Evolutionary conservation across 2,329 filamentous ascomycete genomes (phyloP).

Genomic region (Botryosphaeria dothidea): DNA sequence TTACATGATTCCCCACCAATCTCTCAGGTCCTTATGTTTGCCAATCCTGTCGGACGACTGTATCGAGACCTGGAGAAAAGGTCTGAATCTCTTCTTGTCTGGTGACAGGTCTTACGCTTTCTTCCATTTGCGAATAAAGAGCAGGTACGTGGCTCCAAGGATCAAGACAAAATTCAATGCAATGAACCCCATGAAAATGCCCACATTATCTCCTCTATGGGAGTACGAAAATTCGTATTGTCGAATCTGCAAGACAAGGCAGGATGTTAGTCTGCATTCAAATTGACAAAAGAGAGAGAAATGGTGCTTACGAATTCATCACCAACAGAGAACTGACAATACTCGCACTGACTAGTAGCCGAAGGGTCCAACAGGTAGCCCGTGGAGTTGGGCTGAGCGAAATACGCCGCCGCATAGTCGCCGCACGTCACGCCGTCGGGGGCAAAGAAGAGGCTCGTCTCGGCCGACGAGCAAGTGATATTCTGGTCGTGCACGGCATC

Average conservation of each 20-base stretch:
- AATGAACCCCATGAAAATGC: not conserved
- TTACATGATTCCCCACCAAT: too few species aligned
- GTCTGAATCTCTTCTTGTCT: too few species aligned
- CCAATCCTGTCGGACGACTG: too few species aligned
- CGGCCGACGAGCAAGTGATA: slow-evolving; percentile 66
- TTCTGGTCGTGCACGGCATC: slow-evolving; percentile 65
- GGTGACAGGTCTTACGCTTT: too few species aligned
- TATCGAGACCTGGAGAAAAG: too few species aligned
- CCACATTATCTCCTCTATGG: not conserved
- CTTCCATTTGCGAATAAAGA: not conserved
- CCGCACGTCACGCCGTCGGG: slow-evolving; percentile 58
- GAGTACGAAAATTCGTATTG: not conserved
- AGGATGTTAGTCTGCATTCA: not conserved
- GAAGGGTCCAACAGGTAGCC: slow-evolving; percentile 39
- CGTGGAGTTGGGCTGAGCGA: slow-evolving; percentile 23
- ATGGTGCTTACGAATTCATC: not conserved
- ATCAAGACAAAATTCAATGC: not conserved
- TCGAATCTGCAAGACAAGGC: not conserved
- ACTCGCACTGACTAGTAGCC: slow-evolving; percentile 39
- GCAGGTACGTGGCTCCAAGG: not conserved
- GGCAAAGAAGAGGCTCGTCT: slow-evolving; percentile 60
- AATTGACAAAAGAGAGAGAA: not conserved
- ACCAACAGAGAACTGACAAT: slow-evolving; percentile 30
- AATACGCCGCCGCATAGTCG: slow-evolving; percentile 51
- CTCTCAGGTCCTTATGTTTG: too few species aligned